phyloP scores from a whole-genome alignment of 106 monocot species.

The Dendrobium officinale region DNA sequence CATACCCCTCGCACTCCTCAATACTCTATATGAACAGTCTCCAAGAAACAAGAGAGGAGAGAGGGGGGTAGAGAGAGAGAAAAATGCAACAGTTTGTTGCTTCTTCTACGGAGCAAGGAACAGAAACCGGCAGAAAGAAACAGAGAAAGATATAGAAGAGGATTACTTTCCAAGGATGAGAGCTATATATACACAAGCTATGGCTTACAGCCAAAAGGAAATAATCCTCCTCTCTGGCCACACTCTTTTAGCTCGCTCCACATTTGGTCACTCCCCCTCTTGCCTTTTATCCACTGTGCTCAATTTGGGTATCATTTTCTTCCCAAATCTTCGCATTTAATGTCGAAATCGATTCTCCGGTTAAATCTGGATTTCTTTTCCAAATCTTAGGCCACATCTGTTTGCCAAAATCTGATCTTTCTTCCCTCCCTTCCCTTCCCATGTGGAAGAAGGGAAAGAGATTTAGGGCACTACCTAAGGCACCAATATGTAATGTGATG shows the following conservation, averaged over 20 bases:
- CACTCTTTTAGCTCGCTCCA: not conserved
- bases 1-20: no score
- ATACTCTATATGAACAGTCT: no score
- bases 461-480: not conserved
- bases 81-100: not conserved
- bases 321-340: no score
- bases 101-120: not conserved
- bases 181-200: not conserved
- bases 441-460: not conserved
- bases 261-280: not conserved
- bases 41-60: no score
- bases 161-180: no score
- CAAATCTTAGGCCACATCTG: no score
- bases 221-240: not conserved
- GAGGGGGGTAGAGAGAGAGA: no score
- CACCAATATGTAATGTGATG: not conserved
- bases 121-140: conserved; percentile 5
- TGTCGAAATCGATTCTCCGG: no score
- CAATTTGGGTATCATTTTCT: not conserved
- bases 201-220: not conserved
- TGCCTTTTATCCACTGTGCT: not conserved
- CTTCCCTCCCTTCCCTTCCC: not conserved
- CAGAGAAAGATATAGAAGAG: not conserved
- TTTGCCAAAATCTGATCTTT: no score
- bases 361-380: no score